Evolutionary conservation across 306 rosid genomes (phyloP), one percentile per base, ranked within the genome.

Genomic region (Delonix regia): DNA sequence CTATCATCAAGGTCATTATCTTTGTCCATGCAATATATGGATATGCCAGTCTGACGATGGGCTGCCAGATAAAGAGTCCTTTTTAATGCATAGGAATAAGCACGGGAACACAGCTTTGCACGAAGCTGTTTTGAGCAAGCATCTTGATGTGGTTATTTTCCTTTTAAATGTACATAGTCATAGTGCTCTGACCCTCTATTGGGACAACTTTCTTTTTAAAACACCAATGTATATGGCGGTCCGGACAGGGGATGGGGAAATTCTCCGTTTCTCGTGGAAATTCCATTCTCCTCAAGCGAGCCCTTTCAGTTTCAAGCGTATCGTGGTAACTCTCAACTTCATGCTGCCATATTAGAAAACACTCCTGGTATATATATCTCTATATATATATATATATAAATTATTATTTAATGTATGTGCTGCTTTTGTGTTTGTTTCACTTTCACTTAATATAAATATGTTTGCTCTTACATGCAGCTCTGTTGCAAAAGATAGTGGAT

Each of bases 201-300:
- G n/a, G 57, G 61, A 44, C 19, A 5, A 9, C 7, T n/a, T n/a
- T n/a, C n/a, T n/a, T n/a, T n/a, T n/a, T 6, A 33, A 30, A 44
- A 74, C 84, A 1, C 87, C 88, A 11, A 41, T 87, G 27, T 65
- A 57, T 41, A 18, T 84, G 49, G 84, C 86, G 3, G 80, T 71
- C 4, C 62, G 33, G 19, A 45, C 16, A 10, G 4, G 3, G 0
- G 5, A 52, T 27, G 0, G 1, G 4, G 3, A 28, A 1, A 39
- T 80, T 12, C 10, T 73, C 16, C 7, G 5, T 25, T 41, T 4
- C 13, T 80, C 15, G 52, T 73, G 38, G 10, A 27, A 41, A 38
- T 21, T 27, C 69, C 78, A 42, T 63, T 80, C 16, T n/a, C n/a
- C n/a, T 36, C 44, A 4, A 1, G 13, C 39, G 1, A 53, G 4